phyloP scores from a whole-genome alignment of 441 rosid genomes.

The Arabidopsis hybrid region DNA sequence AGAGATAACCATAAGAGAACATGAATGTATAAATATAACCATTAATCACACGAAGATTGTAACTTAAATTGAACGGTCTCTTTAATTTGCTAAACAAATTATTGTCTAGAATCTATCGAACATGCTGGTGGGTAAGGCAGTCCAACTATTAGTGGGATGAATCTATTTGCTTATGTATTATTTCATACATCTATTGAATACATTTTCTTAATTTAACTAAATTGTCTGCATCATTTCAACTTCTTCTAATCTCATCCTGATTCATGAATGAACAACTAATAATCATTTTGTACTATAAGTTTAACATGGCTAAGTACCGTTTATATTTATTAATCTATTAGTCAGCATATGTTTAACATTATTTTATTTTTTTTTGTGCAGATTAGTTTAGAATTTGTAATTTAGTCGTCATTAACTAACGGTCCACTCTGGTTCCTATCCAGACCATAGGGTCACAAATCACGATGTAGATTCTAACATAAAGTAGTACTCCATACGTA shows the following conservation, averaged over 20 bases:
- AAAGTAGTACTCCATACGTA: conserved; percentile 1
- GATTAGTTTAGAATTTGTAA: not conserved
- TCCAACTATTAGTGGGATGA: conserved; percentile 29
- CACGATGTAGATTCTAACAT: conserved; percentile 32
- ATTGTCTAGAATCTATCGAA: conserved; percentile 24
- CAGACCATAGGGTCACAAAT: conserved; percentile 33
- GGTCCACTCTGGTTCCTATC: conserved; percentile 32
- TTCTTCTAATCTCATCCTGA: conserved; percentile 23
- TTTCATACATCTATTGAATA: not conserved
- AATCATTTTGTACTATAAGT: not conserved
- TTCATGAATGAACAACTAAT: conserved; percentile 34
- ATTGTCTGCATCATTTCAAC: conserved; percentile 23
- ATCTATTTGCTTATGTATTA: not conserved
- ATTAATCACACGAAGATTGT: no score
- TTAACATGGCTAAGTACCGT: conserved; percentile 30
- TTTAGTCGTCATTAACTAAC: not conserved
- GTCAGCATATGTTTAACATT: conserved; percentile 24
- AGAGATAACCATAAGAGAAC: not conserved
- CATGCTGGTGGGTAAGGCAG: conserved; percentile 45
- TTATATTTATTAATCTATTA: conserved; percentile 12
- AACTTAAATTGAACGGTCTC: not conserved
- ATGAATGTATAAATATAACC: conserved; percentile 1
- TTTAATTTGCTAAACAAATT: conserved; percentile 29
- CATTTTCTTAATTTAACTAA: not conserved
- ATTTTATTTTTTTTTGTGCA: not conserved